Evolutionary conservation across 2,329 filamentous ascomycete genomes (phyloP).

Genomic region (Waltergamsia citrina): DNA sequence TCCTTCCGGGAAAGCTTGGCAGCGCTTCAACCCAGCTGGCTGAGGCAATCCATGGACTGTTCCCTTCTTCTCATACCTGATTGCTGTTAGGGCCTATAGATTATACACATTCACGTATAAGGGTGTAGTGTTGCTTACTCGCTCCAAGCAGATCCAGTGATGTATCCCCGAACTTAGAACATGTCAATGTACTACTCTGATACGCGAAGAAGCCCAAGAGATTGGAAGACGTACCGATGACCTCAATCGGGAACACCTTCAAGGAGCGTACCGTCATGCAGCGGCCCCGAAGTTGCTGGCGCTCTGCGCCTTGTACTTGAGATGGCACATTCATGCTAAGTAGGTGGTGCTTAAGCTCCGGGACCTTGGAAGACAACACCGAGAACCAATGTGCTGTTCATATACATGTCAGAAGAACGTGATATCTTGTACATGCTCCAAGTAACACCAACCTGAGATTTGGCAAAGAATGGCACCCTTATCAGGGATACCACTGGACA

Average conservation of each 20-base stretch:
- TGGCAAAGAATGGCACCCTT: conserved; percentile 44
- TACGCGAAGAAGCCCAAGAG: no score
- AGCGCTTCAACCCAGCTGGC: conserved; percentile 59
- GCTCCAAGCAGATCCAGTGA: conserved; percentile 76
- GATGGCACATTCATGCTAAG: conserved; percentile 32
- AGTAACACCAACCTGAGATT: conserved; percentile 20
- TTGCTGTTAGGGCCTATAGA: no score
- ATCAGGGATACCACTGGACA: conserved; percentile 55
- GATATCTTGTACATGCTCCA: not conserved
- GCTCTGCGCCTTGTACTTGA: conserved; percentile 30
- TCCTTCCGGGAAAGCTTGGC: conserved; percentile 53
- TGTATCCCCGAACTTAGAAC: conserved; percentile 88
- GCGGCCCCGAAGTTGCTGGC: conserved; percentile 47
- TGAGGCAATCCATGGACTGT: conserved; percentile 73
- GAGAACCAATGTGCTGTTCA: conserved; percentile 50
- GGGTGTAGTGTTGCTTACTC: no score
- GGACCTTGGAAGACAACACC: conserved; percentile 32
- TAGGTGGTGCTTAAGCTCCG: conserved; percentile 43
- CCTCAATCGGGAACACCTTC: conserved; percentile 53
- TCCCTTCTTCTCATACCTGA: conserved; percentile 56
- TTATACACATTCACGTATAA: no score
- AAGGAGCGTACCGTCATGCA: conserved; percentile 71
- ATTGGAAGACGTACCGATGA: no score
- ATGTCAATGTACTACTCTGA: not conserved
- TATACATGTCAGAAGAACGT: no score